Conservation (phyloP, 2,329 filamentous ascomycete genomes). For the Xylariaceae sp. region DNA sequence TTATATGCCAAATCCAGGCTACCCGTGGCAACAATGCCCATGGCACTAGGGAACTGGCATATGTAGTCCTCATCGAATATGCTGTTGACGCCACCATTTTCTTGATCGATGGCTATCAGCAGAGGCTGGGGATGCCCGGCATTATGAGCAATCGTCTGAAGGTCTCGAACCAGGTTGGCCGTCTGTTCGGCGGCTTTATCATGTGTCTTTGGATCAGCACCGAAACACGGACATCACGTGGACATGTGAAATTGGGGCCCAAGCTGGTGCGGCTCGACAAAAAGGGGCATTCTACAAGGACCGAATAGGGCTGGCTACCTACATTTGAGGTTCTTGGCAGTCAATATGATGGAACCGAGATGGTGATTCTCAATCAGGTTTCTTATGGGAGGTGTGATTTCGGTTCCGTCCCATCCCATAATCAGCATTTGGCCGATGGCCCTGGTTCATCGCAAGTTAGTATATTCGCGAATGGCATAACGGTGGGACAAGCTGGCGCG, state of each 20-base stretch:
- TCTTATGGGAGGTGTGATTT: slow-evolving; percentile 77
- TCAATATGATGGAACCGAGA: slow-evolving; percentile 80
- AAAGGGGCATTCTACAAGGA: slow-evolving; percentile 3
- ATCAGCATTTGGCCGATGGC: slow-evolving; percentile 73
- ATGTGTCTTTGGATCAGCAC: slow-evolving; percentile 31
- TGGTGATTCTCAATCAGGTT: slow-evolving; percentile 79
- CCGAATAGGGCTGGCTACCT: slow-evolving; percentile 6
- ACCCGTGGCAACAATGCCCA: slow-evolving; percentile 92
- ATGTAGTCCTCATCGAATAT: slow-evolving; percentile 94
- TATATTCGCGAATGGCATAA: slow-evolving; percentile 5
- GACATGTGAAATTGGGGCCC: slow-evolving; percentile 1
- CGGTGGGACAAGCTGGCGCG: too few relatives aligned
- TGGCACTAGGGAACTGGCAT: slow-evolving; percentile 92
- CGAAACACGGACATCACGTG: slow-evolving; percentile 17
- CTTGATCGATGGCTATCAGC: slow-evolving; percentile 88
- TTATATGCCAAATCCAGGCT: slow-evolving; percentile 81
- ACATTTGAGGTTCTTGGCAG: slow-evolving; percentile 85
- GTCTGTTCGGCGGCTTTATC: slow-evolving; percentile 80
- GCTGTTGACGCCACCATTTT: slow-evolving; percentile 97
- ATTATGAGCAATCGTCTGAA: slow-evolving; percentile 87
- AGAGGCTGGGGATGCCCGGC: slow-evolving; percentile 86
- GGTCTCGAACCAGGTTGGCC: slow-evolving; percentile 79
- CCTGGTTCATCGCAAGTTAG: slow-evolving; percentile 41
- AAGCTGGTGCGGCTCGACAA: slow-evolving; percentile 10
- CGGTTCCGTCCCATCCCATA: slow-evolving; percentile 82